Evolutionary conservation across 2,329 filamentous ascomycete genomes (phyloP), one percentile per base, ranked within the genome.

Genomic region (Beauveria varroae): DNA sequence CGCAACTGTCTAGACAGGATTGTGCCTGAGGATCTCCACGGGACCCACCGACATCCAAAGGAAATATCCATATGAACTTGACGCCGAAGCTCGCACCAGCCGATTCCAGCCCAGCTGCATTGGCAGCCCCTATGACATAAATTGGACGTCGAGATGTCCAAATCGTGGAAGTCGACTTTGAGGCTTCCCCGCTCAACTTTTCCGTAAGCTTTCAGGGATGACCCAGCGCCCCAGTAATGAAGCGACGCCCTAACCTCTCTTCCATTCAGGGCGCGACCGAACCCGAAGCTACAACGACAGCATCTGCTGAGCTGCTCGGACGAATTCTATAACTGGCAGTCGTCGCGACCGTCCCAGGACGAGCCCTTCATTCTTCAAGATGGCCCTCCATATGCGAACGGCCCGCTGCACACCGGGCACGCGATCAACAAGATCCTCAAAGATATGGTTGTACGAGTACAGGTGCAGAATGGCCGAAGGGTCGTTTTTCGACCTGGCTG

Each of bases 381-480:
- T 85, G 95, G 95, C 0, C 95, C 95, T 0, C 95, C 95, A 0
- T 99, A 98, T 73, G 95, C 95, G 65, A 99, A 99, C 76, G 95
- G 95, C 16, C 84, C 83, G 50, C 82, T 99, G 10, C 95, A 99
- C 70, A 86, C 96, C 63, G 95, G 95, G 3, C 95, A 99, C 79
- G 92, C 95, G 41, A 79, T 99, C 71, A 99, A 99, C 76, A 99
- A 99, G 77, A 88, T 98, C 67, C 80, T 96, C 63, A 99, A 99
- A 78, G 95, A 99, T 75, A 90, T 98, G 69, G 90, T 96, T 64
- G 81, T 92, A 67, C 85, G 95, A 46, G 86, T 88, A 64, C 86
- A 96, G 76, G 78, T 98, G 63, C 86, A 90, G 63, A 83, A 88
- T 70, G 95, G 81, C 67, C 68, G 67, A 69, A 81, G 85, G 64